Base-by-base conservation (phyloP, 208 protist species). In the Leishmania lainsoni region DNA sequence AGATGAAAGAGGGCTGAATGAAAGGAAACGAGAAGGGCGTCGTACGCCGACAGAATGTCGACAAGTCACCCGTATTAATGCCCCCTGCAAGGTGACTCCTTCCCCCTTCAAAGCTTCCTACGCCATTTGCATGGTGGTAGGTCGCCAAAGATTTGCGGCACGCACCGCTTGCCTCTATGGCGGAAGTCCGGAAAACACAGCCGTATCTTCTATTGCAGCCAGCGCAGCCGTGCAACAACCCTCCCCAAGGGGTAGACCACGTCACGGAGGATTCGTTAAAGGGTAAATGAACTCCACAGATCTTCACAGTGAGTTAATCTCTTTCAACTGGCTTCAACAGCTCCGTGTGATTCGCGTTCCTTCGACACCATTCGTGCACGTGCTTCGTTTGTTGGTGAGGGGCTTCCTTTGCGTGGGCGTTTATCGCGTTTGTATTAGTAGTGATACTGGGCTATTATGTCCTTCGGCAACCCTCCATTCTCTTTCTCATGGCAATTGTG, bases 1-100 rank as follows among this genome's bases (percentile, higher is more conserved):
- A 72, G 39, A n/a, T 42, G 35, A 49, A 39, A 45, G 56, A 51
- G 56, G 5, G 32, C 71, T 69, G n/a, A 48, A 29, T 61, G 49
- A 80, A 80, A n/a, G 51, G 29, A 74, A 26, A 29, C 20, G 0
- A 75, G 42, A 63, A 83, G 26, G 58, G 49, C 49, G 9, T 49
- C 48, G 22, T 49, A 78, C 52, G 63, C 32, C 32, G 56, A 72
- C 17, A 81, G 69, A 6, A 20, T 5, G 5, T 20, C 48, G 10
- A 73, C 9, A 52, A 54, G 42, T 52, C 45, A 54, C 26, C 8
- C 22, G 45, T 54, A 45, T 35, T 8, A 48, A 26, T 6, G 9
- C 39, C 29, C 29, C 35, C 45, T 73, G 39, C 22, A 29, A 73
- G 39, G 10, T n/a, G 22, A 16, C 35, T 4, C 20, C 32, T 26